Conservation (phyloP, 768 basidiomycete genomes). For the Candolleomyces eurysporus region DNA sequence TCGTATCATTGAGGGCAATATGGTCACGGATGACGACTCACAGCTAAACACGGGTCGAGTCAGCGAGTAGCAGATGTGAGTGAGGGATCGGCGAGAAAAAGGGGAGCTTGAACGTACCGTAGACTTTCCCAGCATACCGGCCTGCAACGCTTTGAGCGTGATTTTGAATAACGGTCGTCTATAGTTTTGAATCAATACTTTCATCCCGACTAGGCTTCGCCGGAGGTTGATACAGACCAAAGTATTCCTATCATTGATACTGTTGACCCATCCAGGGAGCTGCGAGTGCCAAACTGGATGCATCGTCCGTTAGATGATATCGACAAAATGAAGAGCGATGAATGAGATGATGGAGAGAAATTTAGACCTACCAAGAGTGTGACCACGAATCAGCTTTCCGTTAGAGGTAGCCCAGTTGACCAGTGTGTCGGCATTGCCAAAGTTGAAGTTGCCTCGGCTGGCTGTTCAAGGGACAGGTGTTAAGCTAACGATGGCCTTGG, state of each 20-base stretch:
- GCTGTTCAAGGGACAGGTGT: constrained; percentile 6
- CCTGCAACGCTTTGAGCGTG: constrained; percentile 46
- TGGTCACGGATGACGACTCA: not conserved
- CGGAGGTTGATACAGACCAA: constrained; percentile 21
- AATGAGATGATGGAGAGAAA: not conserved
- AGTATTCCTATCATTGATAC: constrained; percentile 34
- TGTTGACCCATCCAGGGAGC: constrained; percentile 41
- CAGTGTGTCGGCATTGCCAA: constrained; percentile 28
- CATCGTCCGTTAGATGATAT: constrained; percentile 7
- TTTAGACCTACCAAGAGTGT: constrained; percentile 29
- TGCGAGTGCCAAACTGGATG: constrained; percentile 30
- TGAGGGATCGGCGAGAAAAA: not conserved
- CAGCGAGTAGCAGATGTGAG: not conserved
- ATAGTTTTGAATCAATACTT: not conserved
- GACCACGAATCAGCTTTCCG: constrained; percentile 41
- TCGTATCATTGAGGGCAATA: not conserved
- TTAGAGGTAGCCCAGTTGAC: constrained; percentile 41
- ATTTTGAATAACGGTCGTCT: constrained; percentile 44
- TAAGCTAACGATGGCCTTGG: no score
- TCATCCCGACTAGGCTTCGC: not conserved
- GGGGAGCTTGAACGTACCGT: constrained; percentile 21
- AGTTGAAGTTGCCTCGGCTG: constrained; percentile 31
- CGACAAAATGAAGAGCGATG: not conserved
- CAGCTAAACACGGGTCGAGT: not conserved
- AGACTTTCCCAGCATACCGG: constrained; percentile 45